These are phyloP conservation scores for Fusarium chlamydosporum DNA, from an alignment of 2,329 filamentous ascomycete genomes.

Conservation along the genomic window DNA sequence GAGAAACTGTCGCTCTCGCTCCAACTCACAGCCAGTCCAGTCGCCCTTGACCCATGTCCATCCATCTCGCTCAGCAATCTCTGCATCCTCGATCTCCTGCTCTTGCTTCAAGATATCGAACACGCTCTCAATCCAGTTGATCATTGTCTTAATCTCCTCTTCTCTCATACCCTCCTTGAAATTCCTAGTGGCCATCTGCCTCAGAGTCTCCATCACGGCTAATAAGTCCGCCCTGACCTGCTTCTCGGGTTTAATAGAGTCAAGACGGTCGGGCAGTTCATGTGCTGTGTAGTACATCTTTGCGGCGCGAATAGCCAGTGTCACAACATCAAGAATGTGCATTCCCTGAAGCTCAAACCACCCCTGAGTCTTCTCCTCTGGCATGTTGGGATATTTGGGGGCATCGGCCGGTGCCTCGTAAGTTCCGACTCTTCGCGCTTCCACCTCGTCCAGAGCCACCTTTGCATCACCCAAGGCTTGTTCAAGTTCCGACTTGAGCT, in stretches of 20 bases:
- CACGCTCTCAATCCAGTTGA: constrained; percentile 84
- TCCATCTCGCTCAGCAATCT: constrained; percentile 76
- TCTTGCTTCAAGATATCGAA: constrained; percentile 82
- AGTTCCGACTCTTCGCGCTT: constrained; percentile 55
- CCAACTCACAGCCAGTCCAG: constrained; percentile 81
- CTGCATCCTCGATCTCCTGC: constrained; percentile 80
- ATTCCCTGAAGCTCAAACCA: constrained; percentile 93
- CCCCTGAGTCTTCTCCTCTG: constrained; percentile 68
- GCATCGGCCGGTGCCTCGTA: constrained; percentile 50
- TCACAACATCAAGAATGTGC: constrained; percentile 92
- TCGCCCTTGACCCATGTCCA: constrained; percentile 87
- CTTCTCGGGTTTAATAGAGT: constrained; percentile 88
- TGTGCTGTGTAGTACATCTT: constrained; percentile 98
- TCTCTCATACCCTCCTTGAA: constrained; percentile 86
- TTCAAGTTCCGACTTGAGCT: constrained; percentile 78
- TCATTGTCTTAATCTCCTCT: constrained; percentile 82
- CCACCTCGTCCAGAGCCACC: constrained; percentile 75
- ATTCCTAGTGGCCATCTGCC: constrained; percentile 88
- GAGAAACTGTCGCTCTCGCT: constrained; percentile 86
- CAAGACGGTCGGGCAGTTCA: constrained; percentile 85
- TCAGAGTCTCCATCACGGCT: constrained; percentile 89
- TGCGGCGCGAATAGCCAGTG: constrained; percentile 93
- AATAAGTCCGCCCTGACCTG: constrained; percentile 87
- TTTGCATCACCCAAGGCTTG: constrained; percentile 77
- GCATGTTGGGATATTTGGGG: constrained; percentile 57